These are phyloP conservation scores for Acer negundo DNA, from an alignment of 345 rosid species.

Conservation along the genomic window DNA sequence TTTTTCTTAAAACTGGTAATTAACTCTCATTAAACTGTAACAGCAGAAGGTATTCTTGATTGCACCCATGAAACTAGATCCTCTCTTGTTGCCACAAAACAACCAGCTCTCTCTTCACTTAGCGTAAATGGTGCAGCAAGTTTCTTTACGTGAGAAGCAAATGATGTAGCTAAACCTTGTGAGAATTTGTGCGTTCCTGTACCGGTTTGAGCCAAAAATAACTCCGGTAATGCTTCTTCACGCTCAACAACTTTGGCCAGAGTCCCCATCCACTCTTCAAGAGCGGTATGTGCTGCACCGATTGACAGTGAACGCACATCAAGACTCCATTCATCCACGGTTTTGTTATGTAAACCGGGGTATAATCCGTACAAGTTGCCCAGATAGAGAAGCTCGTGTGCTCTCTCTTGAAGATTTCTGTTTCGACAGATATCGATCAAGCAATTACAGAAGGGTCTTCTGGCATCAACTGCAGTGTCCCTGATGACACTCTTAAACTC, in stretches of 20 bases:
- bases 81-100: constrained; percentile 76
- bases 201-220: constrained; percentile 79
- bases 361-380: constrained; percentile 79
- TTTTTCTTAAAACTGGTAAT: no score
- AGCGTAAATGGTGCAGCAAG: constrained; percentile 75
- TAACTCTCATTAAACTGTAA: no score
- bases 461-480: constrained; percentile 58
- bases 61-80: constrained; percentile 27
- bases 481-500: constrained; percentile 63
- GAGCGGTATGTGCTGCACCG: constrained; percentile 89
- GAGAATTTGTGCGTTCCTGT: constrained; percentile 82
- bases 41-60: no score
- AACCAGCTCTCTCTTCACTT: constrained; percentile 62
- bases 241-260: constrained; percentile 55
- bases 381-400: constrained; percentile 84
- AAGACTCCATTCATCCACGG: constrained; percentile 70
- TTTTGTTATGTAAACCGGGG: constrained; percentile 76
- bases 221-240: constrained; percentile 68
- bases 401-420: constrained; percentile 53
- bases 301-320: constrained; percentile 82
- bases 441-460: constrained; percentile 91
- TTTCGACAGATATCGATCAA: constrained; percentile 79
- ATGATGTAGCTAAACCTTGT: constrained; percentile 75
- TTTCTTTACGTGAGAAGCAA: constrained; percentile 62
- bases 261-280: constrained; percentile 89